Base-by-base conservation (phyloP, 495 filamentous ascomycete genomes). In the Penicillium dipodomyicola region DNA sequence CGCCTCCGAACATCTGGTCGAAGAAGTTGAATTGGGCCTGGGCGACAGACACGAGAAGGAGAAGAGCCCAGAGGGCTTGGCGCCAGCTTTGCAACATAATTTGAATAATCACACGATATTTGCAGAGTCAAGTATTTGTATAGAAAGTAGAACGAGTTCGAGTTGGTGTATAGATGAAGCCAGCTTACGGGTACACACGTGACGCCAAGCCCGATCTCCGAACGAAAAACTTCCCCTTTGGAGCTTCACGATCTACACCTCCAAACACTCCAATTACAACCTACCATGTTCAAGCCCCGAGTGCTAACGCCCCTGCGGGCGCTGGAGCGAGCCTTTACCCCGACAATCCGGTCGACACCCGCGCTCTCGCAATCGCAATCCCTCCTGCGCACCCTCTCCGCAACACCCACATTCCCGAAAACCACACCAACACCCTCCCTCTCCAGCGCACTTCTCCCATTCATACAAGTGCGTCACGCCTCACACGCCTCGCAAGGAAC, bases 401-500 rank as follows among this genome's bases (percentile, higher is more conserved):
- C 63, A 52, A 56, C 62, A 63, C 58, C 63, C 52, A 46, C 60
- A 27, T 54, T 64, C 54, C 65, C 65, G 57, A 69, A 67, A 60
- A 54, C 61, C 48, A 56, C 64, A 29, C 62, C 65, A 42, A 54
- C 62, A 51, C 60, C 59, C 44, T 44, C 59, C 19, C 64, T 67
- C 61, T 60, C 67, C 48, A 65, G 60, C 56, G 43, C 61, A 30
- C 67, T 69, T 58, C 64, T 71, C 54, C 62, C 76, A 41, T 61
- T 71, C 64, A 66, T 69, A 47, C 73, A 78, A 67, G 64, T 82
- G 54, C 81, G 94, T 64, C 79, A 91, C 73, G 93, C 95, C 60
- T 84, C 89, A 3, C 91, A 96, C 78, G 87, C 89, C 69, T 74
- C 89, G 27, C 90, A 96, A 80, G 91, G 91, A 64, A 85, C 90